A percentile compares a stretch with the other conserved stretches of the same genome.
Evolutionary conservation across 2,329 filamentous ascomycete genomes (phyloP).

Genomic region (Ascosphaera apis): DNA sequence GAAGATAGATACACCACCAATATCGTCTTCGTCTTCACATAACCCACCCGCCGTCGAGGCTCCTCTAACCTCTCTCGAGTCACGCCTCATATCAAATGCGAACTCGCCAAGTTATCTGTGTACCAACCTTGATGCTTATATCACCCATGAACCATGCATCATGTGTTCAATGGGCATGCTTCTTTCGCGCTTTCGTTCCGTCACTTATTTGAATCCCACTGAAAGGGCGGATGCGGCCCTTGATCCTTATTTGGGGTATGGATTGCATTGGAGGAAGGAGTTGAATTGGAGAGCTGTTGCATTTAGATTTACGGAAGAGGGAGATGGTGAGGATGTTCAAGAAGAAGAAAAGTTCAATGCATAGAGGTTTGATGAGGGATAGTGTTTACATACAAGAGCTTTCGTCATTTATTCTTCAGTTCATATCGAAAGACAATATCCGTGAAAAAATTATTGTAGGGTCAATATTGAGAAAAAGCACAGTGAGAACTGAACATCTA

Average conservation of each 20-base stretch:
- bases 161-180: conserved; percentile 95
- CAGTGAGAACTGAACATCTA: too few relatives aligned
- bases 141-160: conserved; percentile 86
- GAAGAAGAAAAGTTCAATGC: too few relatives aligned
- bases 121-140: conserved; percentile 77
- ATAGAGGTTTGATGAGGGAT: too few relatives aligned
- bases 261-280: conserved; percentile 39
- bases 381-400: too few relatives aligned
- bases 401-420: too few relatives aligned
- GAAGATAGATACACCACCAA: background rate
- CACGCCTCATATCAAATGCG: conserved; percentile 33
- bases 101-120: conserved; percentile 66
- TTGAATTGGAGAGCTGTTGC: conserved; percentile 27
- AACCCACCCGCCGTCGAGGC: conserved; percentile 3
- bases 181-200: conserved; percentile 74
- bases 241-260: conserved; percentile 23
- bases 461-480: too few relatives aligned
- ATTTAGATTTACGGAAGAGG: conserved; percentile 21
- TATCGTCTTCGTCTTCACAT: background rate
- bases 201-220: conserved; percentile 40
- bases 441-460: too few relatives aligned
- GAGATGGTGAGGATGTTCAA: conserved; percentile 2
- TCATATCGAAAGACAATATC: too few relatives aligned
- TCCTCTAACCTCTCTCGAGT: conserved; percentile 11
- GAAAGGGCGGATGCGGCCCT: conserved; percentile 13